Evolutionary conservation across 768 basidiomycete genomes (phyloP), one percentile per base, ranked within the genome.

Genomic region (Lactarius quietus): DNA sequence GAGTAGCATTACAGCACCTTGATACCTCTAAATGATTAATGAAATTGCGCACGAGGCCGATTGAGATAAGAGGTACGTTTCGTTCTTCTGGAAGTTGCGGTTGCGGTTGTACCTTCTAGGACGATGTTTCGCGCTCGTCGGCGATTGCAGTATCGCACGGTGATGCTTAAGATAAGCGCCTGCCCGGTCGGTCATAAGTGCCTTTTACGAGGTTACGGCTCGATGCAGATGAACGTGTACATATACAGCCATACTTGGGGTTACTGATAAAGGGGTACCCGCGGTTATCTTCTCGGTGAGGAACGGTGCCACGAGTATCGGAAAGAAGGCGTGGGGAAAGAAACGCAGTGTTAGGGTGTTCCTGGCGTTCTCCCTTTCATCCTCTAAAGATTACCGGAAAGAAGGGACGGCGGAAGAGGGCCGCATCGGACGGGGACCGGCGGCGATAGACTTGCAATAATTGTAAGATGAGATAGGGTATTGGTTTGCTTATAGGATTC

Each of bases 11-110:
- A 55, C 43, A 60, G 43, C 41, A 61, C 41, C 23, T 52, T 38
- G 17, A 15, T 31, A 31, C 29, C 38, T 52, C 39, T 54, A 23
- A 17, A 45, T 31, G 39, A 57, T 57, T 48, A 65, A 61, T 59
- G 51, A 59, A n/a, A 58, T 39, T 51, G 45, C 54, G 38, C n/a
- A 45, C 31, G 59, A 20, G 33, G 35, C 35, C 43, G 33, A 28
- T 38, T 48, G 54, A 48, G 64, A 65, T 65, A 61, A 33, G 54
- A 17, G 28, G 12, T 59, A 57, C 54, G 43, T 61, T 65, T 31
- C 43, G 15, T 60, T 59, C 38, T 54, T 60, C 41, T 28, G 35
- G 53, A 64, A 64, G 26, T 4, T 33, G 26, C 3, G 33, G 43
- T 31, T 29, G 26, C 35, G n/a, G n/a, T 6, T 61, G 43, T 31